These are phyloP conservation scores for Cytospora piceicola DNA, from an alignment of 2,329 filamentous ascomycete genomes.

Conservation along the genomic window DNA sequence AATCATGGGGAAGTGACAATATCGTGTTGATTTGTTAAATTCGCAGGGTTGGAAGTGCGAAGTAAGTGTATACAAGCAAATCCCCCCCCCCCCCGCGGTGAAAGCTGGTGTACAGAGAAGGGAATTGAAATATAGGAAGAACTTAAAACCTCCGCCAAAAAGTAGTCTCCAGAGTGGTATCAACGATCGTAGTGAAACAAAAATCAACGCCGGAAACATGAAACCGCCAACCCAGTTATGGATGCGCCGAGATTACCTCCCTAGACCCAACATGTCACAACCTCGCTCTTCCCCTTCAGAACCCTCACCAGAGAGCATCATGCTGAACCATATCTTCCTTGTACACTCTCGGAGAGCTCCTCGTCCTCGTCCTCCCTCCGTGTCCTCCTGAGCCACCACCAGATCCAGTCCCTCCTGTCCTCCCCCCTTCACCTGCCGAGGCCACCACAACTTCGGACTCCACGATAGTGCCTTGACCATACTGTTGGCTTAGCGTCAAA, in stretches of 20 bases:
- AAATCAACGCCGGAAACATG: neutral
- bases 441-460: constrained; percentile 19
- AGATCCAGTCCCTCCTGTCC: constrained; percentile 10
- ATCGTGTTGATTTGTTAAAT: no score
- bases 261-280: neutral
- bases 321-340: constrained; percentile 14
- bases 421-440: constrained; percentile 6
- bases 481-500: constrained; percentile 22
- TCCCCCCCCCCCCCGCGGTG: neutral
- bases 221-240: neutral
- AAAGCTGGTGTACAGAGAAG: neutral
- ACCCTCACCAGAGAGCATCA: constrained; percentile 25
- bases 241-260: neutral
- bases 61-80: neutral
- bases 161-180: neutral
- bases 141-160: neutral
- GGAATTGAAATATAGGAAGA: neutral
- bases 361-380: constrained; percentile 19
- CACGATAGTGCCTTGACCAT: constrained; percentile 18
- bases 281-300: no score
- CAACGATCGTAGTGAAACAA: neutral
- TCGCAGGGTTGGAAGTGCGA: neutral
- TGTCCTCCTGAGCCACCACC: neutral
- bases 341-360: constrained; percentile 15
- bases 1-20: no score